Base-by-base conservation (phyloP, 257 asterid genomes). In the Solanum chmielewskii region DNA sequence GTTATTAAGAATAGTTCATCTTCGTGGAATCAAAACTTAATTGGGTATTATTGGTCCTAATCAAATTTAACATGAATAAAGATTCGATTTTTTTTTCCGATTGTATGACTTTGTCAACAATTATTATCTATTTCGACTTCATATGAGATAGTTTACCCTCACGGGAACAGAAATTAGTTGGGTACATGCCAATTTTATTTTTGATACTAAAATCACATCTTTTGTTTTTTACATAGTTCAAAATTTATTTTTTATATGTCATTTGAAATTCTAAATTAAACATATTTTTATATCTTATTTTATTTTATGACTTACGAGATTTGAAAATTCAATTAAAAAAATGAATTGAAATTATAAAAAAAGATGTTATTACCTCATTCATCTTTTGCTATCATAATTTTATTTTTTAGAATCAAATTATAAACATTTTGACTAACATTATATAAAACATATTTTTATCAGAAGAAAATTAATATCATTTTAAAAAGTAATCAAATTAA, bases 371-470 rank as follows among this genome's bases (percentile, higher is more conserved):
- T 49, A 6, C 0, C n/a, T 56, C 4, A 4, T 56, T 0, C 0
- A 7, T 11, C 7, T 56, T 56, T 56, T 7, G 1, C 3, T 56
- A 0, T 56, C 2, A 0, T 56, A 0, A 18, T 56, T 56, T 56
- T 4, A 52, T 2, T 52, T 15, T 2, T 15, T 49, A 49, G 20
- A 47, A 7, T 49, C 21, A 49, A 49, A 49, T 0, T 1, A 49
- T 14, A 47, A 14, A 47, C 0, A 47, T 2, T 47, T 47, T 47
- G 1, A 47, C 20, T 47, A 13, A 47, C 2, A 2, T 49, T 47
- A 5, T 52, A 18, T 52, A 0, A 2, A 18, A 0, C 3, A 56
- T 56, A 0, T 0, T 56, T 56, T 56, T 0, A 56, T 56, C 4
- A 52, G 18, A 52, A 18, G 4, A 52, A 16, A 52, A 18, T 0